Percentiles rank a stretch among this genome's conserved stretches.
These are phyloP conservation scores for Candida sanyaensis DNA, from an alignment of 1,139 yeast species.

Conservation along the genomic window DNA sequence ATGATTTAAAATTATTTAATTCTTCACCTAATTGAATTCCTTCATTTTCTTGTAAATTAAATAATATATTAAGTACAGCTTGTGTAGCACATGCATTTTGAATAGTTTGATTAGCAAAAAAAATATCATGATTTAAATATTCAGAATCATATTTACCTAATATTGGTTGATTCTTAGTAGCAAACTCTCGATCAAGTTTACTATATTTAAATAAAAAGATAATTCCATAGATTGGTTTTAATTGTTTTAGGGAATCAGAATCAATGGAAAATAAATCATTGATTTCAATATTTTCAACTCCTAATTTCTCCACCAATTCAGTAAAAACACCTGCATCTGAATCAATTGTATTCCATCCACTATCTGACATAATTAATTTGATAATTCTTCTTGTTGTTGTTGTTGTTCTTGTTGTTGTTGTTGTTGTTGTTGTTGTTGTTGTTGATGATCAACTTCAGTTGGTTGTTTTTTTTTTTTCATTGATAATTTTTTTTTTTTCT, in stretches of 20 bases:
- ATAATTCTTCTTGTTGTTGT: neutral
- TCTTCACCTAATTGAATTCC: conserved; percentile 52
- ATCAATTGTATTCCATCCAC: conserved; percentile 70
- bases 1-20: conserved; percentile 49
- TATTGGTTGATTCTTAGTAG: conserved; percentile 33
- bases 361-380: conserved; percentile 12
- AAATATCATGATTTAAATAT: conserved; percentile 40
- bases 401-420: too few species aligned
- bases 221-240: conserved; percentile 58
- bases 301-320: conserved; percentile 59
- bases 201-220: conserved; percentile 67
- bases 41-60: conserved; percentile 28
- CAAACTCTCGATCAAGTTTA: conserved; percentile 32
- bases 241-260: conserved; percentile 37
- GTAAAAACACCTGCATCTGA: conserved; percentile 78
- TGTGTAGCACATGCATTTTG: conserved; percentile 81
- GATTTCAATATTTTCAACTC: conserved; percentile 58
- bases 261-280: conserved; percentile 63
- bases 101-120: conserved; percentile 67
- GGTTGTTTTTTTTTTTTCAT: neutral
- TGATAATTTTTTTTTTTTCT: neutral
- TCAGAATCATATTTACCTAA: conserved; percentile 48
- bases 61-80: conserved; percentile 63
- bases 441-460: neutral
- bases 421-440: too few species aligned